Evolutionary conservation across 768 basidiomycete genomes (phyloP).

Genomic region (Auricularia sp.): DNA sequence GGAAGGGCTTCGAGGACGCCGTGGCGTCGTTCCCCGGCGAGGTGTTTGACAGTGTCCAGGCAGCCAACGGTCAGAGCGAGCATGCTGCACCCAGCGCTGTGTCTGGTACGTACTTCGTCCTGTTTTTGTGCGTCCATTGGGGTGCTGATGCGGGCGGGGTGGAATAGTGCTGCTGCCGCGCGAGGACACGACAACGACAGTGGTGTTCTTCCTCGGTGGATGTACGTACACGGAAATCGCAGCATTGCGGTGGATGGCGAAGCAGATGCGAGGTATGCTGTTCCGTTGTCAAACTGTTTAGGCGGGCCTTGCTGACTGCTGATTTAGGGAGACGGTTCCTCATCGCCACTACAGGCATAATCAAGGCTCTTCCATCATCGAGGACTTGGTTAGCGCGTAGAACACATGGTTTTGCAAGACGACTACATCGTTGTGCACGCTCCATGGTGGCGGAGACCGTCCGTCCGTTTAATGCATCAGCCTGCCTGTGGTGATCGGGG

Average conservation of each 20-base stretch:
- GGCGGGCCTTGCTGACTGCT: conserved; percentile 9
- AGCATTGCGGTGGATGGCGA: conserved; percentile 83
- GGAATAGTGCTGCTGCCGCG: conserved; percentile 23
- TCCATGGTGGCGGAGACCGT: no score
- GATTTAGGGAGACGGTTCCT: conserved; percentile 71
- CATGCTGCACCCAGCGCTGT: not conserved
- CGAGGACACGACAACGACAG: conserved; percentile 67
- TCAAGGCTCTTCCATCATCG: conserved; percentile 45
- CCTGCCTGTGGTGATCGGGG: no score
- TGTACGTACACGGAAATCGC: conserved; percentile 97
- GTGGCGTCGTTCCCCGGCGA: conserved; percentile 73
- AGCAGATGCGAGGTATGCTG: conserved; percentile 65
- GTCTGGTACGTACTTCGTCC: not conserved
- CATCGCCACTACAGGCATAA: conserved; percentile 85
- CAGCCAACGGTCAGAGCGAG: conserved; percentile 6
- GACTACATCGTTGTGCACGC: no score
- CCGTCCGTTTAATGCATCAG: no score
- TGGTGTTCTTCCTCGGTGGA: conserved; percentile 95
- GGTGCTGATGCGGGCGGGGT: not conserved
- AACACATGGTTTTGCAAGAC: no score
- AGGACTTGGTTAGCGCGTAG: conserved; percentile 9
- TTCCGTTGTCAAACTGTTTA: not conserved
- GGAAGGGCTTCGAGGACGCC: conserved; percentile 96
- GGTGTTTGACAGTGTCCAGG: conserved; percentile 63
- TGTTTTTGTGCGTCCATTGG: not conserved